A percentile compares a stretch with the other conserved stretches of the same genome.
phyloP scores from a whole-genome alignment of 2,329 filamentous ascomycete genomes.

The Aphanocladium album region DNA sequence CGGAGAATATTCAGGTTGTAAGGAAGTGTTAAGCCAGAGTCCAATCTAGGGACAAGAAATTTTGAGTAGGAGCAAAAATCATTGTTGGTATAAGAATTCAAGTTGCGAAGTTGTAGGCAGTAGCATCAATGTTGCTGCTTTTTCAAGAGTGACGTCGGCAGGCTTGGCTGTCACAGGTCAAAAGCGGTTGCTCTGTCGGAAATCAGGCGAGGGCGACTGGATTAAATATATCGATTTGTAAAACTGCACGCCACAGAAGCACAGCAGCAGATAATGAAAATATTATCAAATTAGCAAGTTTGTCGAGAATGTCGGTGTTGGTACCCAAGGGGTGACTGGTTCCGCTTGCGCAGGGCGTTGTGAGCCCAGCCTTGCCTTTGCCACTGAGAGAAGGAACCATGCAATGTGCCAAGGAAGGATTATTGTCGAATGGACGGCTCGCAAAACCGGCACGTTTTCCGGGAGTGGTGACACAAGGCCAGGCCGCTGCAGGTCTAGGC shows the following conservation, averaged over 20 bases:
- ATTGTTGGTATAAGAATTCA: conserved; percentile 4
- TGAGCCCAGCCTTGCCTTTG: neutral
- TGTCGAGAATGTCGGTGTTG: neutral
- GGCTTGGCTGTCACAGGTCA: neutral
- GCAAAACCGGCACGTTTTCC: conserved; percentile 8
- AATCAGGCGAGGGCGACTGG: neutral
- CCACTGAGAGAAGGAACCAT: neutral
- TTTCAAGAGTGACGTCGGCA: neutral
- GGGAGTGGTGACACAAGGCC: conserved; percentile 1
- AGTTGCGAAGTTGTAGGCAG: neutral
- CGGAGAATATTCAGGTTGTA: neutral
- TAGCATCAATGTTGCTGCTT: neutral
- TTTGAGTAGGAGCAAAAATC: conserved; percentile 3
- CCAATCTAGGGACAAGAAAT: conserved; percentile 20
- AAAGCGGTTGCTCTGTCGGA: neutral
- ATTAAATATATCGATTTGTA: neutral
- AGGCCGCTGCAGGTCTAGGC: conserved; percentile 4
- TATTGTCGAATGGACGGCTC: conserved; percentile 1
- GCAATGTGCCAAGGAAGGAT: neutral
- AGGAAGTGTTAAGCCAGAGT: conserved; percentile 18
- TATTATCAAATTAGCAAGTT: neutral
- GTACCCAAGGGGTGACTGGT: neutral
- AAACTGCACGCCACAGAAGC: neutral
- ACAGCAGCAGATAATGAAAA: neutral
- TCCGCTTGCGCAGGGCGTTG: neutral